Evolutionary conservation across 768 basidiomycete genomes (phyloP).

Genomic region (Lactarius indigo): DNA sequence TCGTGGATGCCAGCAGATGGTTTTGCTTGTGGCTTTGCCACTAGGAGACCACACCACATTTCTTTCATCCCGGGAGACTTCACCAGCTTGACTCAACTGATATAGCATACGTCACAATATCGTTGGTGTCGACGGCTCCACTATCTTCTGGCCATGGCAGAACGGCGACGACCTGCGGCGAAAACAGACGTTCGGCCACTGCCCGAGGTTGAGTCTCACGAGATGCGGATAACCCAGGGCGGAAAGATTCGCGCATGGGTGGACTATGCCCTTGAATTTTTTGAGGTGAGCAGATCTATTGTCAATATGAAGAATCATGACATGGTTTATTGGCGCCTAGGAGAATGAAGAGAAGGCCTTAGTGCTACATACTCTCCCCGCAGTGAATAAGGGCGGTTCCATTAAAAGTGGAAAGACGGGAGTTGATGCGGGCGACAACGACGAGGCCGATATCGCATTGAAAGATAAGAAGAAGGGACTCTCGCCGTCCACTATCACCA

Average conservation of each 20-base stretch:
- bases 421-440: not conserved
- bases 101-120: not conserved
- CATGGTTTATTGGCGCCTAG: constrained; percentile 31
- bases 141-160: not conserved
- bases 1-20: not conserved
- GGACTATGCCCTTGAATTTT: constrained; percentile 36
- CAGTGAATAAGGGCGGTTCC: constrained; percentile 14
- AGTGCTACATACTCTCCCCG: constrained; percentile 58
- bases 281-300: constrained; percentile 32
- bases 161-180: not conserved
- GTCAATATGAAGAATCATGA: no score
- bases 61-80: not conserved
- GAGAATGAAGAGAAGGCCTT: constrained; percentile 47
- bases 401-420: constrained; percentile 9
- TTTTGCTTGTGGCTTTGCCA: not conserved
- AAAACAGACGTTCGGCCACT: not conserved
- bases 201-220: constrained; percentile 22
- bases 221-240: constrained; percentile 38
- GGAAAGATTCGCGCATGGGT: constrained; percentile 38
- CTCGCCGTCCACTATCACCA: constrained; percentile 38
- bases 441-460: not conserved
- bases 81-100: not conserved
- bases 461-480: constrained; percentile 27
- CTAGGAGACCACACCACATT: not conserved
- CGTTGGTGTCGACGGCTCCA: not conserved